Evolutionary conservation across 2,329 filamentous ascomycete species (phyloP).

Genomic region (Dactylellina parvicollis): DNA sequence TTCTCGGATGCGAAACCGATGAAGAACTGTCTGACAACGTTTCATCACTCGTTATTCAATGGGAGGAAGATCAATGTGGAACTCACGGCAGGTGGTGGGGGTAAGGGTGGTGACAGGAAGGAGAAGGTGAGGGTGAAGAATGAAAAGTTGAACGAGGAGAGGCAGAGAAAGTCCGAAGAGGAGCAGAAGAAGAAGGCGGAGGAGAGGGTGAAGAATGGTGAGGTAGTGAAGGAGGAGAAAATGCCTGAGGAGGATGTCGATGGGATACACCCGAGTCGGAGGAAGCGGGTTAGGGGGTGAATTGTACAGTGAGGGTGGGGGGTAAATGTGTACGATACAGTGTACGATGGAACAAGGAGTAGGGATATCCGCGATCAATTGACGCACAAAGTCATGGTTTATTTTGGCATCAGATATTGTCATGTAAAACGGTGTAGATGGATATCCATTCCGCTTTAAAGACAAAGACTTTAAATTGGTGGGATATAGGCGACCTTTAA

Average conservation of each 20-base stretch:
- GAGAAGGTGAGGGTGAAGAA: constrained; percentile 88
- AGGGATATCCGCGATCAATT: too few relatives aligned
- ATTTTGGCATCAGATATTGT: too few relatives aligned
- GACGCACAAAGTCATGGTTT: too few relatives aligned
- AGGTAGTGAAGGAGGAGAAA: constrained; percentile 56
- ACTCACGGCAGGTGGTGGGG: constrained; percentile 87
- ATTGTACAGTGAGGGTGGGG: neutral
- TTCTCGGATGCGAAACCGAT: constrained; percentile 86
- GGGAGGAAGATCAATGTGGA: constrained; percentile 88
- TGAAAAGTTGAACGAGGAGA: constrained; percentile 78
- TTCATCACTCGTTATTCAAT: constrained; percentile 83
- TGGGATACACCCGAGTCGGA: constrained; percentile 55
- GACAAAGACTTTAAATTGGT: too few relatives aligned
- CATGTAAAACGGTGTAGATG: too few relatives aligned
- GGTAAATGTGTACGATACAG: constrained; percentile 14
- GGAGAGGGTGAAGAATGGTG: constrained; percentile 20
- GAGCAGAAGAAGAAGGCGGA: constrained; percentile 41
- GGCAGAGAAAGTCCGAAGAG: constrained; percentile 36
- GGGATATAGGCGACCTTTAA: too few relatives aligned
- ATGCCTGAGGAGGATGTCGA: constrained; percentile 55
- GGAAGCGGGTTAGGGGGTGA: constrained; percentile 54
- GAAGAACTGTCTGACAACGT: constrained; percentile 89
- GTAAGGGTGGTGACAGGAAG: constrained; percentile 75
- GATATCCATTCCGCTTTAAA: too few relatives aligned
- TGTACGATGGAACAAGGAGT: constrained; percentile 1